Evolutionary conservation across 768 basidiomycete species (phyloP), one percentile per base, ranked within the genome.

Genomic region (Amylocystis lapponica): DNA sequence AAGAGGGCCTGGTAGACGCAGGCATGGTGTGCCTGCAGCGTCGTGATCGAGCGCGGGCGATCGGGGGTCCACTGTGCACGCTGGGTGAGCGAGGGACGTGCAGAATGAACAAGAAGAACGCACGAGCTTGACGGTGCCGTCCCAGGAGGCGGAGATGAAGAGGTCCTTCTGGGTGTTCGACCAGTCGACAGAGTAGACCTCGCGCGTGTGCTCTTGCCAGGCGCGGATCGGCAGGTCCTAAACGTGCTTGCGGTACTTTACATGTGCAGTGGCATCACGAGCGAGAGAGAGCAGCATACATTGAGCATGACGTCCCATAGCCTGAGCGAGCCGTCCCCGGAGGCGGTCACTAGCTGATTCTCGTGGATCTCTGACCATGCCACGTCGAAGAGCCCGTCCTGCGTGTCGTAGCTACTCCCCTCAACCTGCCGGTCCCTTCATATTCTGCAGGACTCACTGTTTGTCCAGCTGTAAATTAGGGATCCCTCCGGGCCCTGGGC

Each of bases 331-430:
- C 93, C 93, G 56, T 96, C 91, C 35, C 91, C 95, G 8, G 89
- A 92, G 1, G 79, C 86, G 1, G 90, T 81, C 2, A 87, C 83
- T 27, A 98, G 65, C 58, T 98, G 95, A 58, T 95, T 92, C 67
- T 95, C 93, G 63, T 96, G 90, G 25, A 81, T 64, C 66, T 98
- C 95, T 27, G 89, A 93, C 94, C 94, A 98, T 1, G 94, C 91
- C 36, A 92, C 68, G 56, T 94, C 92, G 60, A 85, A 94, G 7
- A 94, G 64, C 0, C 85, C 88, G 56, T 95, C 93, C 61, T 92
- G 89, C 0, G 90, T 82, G 59, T 93, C 90, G 54, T 83, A 95
- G 48, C 89, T 93, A 54, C 77, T 83, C 43, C 78, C 80, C 58
- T 50, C 41, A 43, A 22, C 36, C 51, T 53, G 44, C 35, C 57